Evolutionary conservation across 1,139 yeast species (phyloP).

Genomic region (Magnusiomyces ingens): DNA sequence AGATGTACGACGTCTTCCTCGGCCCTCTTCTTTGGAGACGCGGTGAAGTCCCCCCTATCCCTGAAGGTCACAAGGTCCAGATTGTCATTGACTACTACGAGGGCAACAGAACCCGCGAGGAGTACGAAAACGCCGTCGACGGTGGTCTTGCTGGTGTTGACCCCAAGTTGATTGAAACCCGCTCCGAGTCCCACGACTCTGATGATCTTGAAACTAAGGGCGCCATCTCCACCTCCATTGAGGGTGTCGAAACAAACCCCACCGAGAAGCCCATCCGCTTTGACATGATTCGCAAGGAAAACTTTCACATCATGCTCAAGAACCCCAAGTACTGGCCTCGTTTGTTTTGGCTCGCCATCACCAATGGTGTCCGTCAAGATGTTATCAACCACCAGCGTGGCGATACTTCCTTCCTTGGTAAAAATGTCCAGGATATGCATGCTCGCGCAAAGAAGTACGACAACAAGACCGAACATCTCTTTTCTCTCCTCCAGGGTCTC

Average conservation of each 20-base stretch:
- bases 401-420: slow-evolving; percentile 25
- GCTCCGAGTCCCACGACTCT: slow-evolving; percentile 2
- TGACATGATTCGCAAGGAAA: slow-evolving; percentile 14
- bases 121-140: slow-evolving; percentile 22
- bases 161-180: slow-evolving; percentile 2
- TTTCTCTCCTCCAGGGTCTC: slow-evolving; percentile 61
- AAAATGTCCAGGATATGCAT: slow-evolving; percentile 46
- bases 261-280: slow-evolving; percentile 12
- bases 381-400: slow-evolving; percentile 47
- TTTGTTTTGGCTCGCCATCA: slow-evolving; percentile 42
- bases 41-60: slow-evolving; percentile 60
- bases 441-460: slow-evolving; percentile 58
- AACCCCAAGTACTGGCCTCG: slow-evolving; percentile 49
- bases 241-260: slow-evolving; percentile 8
- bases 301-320: slow-evolving; percentile 8
- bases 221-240: slow-evolving; percentile 8
- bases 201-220: slow-evolving; percentile 8
- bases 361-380: slow-evolving; percentile 62
- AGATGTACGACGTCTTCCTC: slow-evolving; percentile 49
- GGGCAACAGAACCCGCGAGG: slow-evolving; percentile 46
- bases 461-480: slow-evolving; percentile 63
- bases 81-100: slow-evolving; percentile 57
- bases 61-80: slow-evolving; percentile 39
- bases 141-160: slow-evolving; percentile 16
- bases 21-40: slow-evolving; percentile 43